A percentile compares a stretch with the other conserved stretches of the same genome.
These are phyloP conservation scores for Lunularia cruciata DNA, from an alignment of 225 moss, liverwort and hornwort genomes.

Conservation along the genomic window DNA sequence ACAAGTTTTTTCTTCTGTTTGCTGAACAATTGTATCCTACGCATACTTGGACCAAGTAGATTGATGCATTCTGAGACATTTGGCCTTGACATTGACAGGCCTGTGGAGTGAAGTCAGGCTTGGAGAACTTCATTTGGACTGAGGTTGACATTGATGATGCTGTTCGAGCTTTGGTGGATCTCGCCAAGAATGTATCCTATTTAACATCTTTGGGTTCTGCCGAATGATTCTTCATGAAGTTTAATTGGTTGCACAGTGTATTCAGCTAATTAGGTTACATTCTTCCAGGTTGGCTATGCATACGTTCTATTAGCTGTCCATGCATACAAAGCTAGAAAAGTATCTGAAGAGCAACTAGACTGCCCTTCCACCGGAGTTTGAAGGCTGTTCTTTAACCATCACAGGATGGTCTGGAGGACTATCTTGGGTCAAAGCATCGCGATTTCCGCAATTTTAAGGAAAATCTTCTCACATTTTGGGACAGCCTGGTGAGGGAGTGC, in stretches of 20 bases:
- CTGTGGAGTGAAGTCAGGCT: constrained; percentile 76
- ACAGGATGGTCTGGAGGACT: constrained; percentile 83
- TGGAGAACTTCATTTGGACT: constrained; percentile 59
- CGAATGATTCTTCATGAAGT: too few species aligned
- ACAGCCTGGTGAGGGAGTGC: constrained; percentile 77
- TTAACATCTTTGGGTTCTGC: too few species aligned
- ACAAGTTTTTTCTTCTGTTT: not conserved
- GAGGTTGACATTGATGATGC: constrained; percentile 96
- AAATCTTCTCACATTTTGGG: constrained; percentile 86
- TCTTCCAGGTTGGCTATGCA: too few species aligned
- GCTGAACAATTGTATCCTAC: not conserved
- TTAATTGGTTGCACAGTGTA: too few species aligned
- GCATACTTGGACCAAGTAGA: not conserved
- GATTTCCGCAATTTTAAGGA: constrained; percentile 84
- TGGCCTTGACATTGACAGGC: constrained; percentile 47
- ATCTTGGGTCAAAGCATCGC: constrained; percentile 73
- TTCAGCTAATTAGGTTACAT: too few species aligned
- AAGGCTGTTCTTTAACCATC: constrained; percentile 52
- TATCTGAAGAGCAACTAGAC: not conserved
- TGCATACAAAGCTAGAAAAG: not conserved
- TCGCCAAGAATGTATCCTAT: constrained; percentile 96
- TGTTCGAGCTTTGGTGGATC: constrained; percentile 80
- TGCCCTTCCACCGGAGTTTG: not conserved
- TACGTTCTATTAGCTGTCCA: not conserved
- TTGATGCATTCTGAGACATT: not conserved